These are phyloP conservation scores for Beta vulgaris DNA, from an alignment of 148 eudicot genomes.

Conservation along the genomic window DNA sequence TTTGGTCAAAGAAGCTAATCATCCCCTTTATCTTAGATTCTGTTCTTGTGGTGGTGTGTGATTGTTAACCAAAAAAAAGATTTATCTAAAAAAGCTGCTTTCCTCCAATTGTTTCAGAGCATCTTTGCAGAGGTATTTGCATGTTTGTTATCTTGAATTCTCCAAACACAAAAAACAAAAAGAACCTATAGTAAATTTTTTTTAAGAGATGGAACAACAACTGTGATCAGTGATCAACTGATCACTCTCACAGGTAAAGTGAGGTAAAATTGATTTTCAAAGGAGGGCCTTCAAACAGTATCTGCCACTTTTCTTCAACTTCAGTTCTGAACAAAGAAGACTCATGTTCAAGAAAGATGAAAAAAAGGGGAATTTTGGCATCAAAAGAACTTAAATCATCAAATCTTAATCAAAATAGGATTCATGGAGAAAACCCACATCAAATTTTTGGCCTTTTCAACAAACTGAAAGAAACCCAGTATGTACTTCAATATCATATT, in stretches of 20 bases:
- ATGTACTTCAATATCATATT: too few species aligned
- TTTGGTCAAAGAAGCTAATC: constrained; percentile 22
- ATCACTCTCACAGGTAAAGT: too few species aligned
- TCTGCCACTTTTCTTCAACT: constrained; percentile 16
- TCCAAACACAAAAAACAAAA: constrained; percentile 14
- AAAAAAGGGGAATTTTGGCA: constrained; percentile 17
- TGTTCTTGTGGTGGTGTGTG: constrained; percentile 52
- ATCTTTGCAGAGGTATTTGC: constrained; percentile 39
- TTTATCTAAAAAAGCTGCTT: constrained; percentile 46
- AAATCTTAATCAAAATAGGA: constrained; percentile 2
- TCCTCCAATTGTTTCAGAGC: constrained; percentile 41
- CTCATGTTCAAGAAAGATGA: constrained; percentile 12
- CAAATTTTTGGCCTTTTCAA: too few species aligned
- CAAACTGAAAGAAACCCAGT: too few species aligned
- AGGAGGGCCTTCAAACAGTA: constrained; percentile 11
- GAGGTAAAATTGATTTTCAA: constrained; percentile 1
- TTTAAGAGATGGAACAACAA: too few species aligned
- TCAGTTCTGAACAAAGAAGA: constrained; percentile 8
- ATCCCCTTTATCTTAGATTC: constrained; percentile 52
- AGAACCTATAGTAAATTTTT: not conserved
- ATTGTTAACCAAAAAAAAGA: constrained; percentile 33
- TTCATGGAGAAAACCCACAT: too few species aligned
- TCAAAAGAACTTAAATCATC: not conserved
- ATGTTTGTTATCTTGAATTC: constrained; percentile 16
- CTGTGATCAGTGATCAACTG: too few species aligned